Base-by-base conservation (phyloP, 2,329 filamentous ascomycete genomes). In the Tothia fuscella region DNA sequence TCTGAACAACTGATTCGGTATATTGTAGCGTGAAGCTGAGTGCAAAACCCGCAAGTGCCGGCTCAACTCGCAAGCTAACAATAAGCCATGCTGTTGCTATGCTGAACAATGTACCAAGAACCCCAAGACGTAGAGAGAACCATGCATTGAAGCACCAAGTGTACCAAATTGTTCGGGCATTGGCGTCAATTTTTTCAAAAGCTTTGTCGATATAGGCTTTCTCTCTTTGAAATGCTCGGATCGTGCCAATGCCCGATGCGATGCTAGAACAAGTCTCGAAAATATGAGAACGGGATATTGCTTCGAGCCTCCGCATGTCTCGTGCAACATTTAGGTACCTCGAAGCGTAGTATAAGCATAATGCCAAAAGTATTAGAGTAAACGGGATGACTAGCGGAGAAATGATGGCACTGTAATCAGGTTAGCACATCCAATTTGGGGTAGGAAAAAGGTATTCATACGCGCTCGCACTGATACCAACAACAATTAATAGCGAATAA, bases 231-330 rank as follows among this genome's bases (percentile, higher is more conserved):
- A 82, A 89, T 0, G 80, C 80, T 10, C 84, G 74, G 40, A 89
- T 84, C 0, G 83, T 88, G 1, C 74, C 67, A n/a, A 91, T 73
- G 5, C 84, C 84, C 0, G 74, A 71, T 7, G 89, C 68, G 0
- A 80, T 75, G 1, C 80, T 77, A 10, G 78, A 79, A 51, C 88
- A 87, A 47, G 84, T 77, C 56, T 88, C 82, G 50, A 86, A 88
- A 1, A 89, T 76, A 0, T 83, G 84, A 0, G 78, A 83, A 58
- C 86, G 87, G 43, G 76, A 73, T 3, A 72, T 83, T 49, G 78
- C 83, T 57, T 89, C 82, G 1, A 89, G 70, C 4, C 84, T 70
- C 61, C 88, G 89, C 46, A 82, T 70, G 26, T 9, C 26, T n/a
- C n/a, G 26, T n/a, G n/a, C n/a, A n/a, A n/a, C n/a, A n/a, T n/a